Conservation (phyloP, 306 rosid species). For the Vigna reflexopilosa region DNA sequence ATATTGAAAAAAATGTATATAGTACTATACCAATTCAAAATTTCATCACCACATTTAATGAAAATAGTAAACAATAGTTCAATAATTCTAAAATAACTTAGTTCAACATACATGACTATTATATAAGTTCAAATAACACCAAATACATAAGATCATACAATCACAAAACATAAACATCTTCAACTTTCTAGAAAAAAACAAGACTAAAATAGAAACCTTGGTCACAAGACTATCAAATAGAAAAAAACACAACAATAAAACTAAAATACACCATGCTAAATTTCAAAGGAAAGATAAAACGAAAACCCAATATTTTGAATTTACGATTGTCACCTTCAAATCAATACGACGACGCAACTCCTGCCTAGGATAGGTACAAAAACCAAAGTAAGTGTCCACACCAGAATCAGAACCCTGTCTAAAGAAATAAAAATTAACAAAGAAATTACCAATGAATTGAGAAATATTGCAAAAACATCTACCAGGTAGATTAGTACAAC, state of each 20-base stretch:
- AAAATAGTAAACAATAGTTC: too few species aligned
- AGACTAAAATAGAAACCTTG: too few species aligned
- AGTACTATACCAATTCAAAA: too few species aligned
- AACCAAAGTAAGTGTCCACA: slow-evolving; percentile 93
- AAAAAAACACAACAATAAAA: background rate
- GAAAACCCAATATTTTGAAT: background rate
- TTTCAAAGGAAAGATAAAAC: background rate
- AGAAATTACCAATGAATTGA: background rate
- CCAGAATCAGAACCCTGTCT: slow-evolving; percentile 85
- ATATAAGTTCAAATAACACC: too few species aligned
- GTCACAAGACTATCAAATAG: background rate
- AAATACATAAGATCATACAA: too few species aligned
- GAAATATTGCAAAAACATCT: slow-evolving; percentile 26
- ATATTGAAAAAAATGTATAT: too few species aligned
- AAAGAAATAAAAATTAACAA: slow-evolving; percentile 32
- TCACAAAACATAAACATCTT: too few species aligned
- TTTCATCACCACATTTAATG: too few species aligned
- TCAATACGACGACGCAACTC: slow-evolving; percentile 90
- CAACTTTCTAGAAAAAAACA: too few species aligned
- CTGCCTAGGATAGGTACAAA: slow-evolving; percentile 86
- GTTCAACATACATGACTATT: too few species aligned
- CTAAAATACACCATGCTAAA: background rate
- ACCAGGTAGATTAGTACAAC: slow-evolving; percentile 3
- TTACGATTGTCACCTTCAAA: slow-evolving; percentile 65
- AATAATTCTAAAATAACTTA: too few species aligned